These are phyloP conservation scores for Aspergillus thermomutatus DNA, from an alignment of 2,329 filamentous ascomycete species.

Conservation along the genomic window DNA sequence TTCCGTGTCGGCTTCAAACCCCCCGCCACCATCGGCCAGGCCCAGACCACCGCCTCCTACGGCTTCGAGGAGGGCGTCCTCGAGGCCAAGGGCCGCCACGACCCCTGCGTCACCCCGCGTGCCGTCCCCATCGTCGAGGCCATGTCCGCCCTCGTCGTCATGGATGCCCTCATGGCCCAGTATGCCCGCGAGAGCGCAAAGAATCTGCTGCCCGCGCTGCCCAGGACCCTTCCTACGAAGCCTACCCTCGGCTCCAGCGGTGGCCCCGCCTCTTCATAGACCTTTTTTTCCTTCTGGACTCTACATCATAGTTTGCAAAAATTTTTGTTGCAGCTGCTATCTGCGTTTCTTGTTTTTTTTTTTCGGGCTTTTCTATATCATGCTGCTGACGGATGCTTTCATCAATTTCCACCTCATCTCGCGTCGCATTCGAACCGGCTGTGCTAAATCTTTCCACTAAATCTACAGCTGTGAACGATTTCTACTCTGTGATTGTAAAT, in stretches of 20 bases:
- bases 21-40: constrained; percentile 85
- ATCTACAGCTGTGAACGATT: neutral
- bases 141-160: constrained; percentile 84
- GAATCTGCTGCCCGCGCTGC: constrained; percentile 43
- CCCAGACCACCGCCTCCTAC: constrained; percentile 79
- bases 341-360: too few species aligned
- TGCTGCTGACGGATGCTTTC: neutral
- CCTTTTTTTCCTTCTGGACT: neutral
- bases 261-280: neutral
- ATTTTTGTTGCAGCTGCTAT: neutral
- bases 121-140: constrained; percentile 72
- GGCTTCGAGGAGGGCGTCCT: constrained; percentile 72
- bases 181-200: constrained; percentile 57
- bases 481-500: neutral
- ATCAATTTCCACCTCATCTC: neutral
- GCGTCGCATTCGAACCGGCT: neutral
- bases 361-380: neutral
- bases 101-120: constrained; percentile 86
- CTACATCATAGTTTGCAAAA: neutral
- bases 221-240: constrained; percentile 34
- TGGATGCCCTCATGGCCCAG: constrained; percentile 84
- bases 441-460: neutral
- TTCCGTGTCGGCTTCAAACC: constrained; percentile 96
- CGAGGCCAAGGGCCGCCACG: constrained; percentile 89
- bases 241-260: constrained; percentile 16